Percentiles rank a stretch among this genome's conserved stretches.
Conservation (phyloP, 2,329 filamentous ascomycete genomes). For the Thermoascus crustaceus region DNA sequence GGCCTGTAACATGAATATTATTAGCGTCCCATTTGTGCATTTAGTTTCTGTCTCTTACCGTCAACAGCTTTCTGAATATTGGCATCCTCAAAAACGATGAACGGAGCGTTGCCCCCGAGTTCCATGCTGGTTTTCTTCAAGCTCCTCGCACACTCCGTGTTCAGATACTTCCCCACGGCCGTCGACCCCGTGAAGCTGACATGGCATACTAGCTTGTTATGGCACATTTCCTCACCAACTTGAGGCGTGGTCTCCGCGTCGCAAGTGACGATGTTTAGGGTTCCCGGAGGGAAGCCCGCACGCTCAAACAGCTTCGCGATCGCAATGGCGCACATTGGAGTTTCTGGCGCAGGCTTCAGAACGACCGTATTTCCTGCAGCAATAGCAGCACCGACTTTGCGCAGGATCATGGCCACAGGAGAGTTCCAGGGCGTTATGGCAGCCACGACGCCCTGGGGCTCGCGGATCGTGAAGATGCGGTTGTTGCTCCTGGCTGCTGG, state of each 20-base stretch:
- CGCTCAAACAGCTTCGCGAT: slow-evolving; percentile 10
- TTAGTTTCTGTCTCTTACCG: slow-evolving; percentile 11
- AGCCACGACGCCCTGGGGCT: slow-evolving; percentile 19
- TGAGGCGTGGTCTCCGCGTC: slow-evolving; percentile 53
- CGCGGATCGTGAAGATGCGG: slow-evolving; percentile 12
- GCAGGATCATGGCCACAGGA: slow-evolving; percentile 9
- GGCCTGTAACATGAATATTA: not conserved
- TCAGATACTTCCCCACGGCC: slow-evolving; percentile 21
- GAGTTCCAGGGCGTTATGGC: slow-evolving; percentile 17
- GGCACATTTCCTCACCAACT: slow-evolving; percentile 9
- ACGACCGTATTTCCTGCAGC: slow-evolving; percentile 15
- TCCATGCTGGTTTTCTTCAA: slow-evolving; percentile 38
- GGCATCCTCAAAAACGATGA: no score
- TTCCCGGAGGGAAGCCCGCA: slow-evolving; percentile 24
- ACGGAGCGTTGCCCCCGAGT: slow-evolving; percentile 35
- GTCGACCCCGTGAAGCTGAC: slow-evolving; percentile 48
- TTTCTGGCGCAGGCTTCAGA: slow-evolving; percentile 62
- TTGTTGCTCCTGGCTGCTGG: slow-evolving; percentile 10
- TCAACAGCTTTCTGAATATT: slow-evolving; percentile 26
- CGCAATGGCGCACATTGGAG: slow-evolving; percentile 73
- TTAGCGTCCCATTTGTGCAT: no score
- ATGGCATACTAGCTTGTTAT: slow-evolving; percentile 58
- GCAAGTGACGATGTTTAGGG: slow-evolving; percentile 73
- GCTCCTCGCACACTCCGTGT: slow-evolving; percentile 19
- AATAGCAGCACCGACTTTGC: slow-evolving; percentile 20